phyloP scores from a whole-genome alignment of 768 basidiomycete genomes.

The Agaricus blazei region DNA sequence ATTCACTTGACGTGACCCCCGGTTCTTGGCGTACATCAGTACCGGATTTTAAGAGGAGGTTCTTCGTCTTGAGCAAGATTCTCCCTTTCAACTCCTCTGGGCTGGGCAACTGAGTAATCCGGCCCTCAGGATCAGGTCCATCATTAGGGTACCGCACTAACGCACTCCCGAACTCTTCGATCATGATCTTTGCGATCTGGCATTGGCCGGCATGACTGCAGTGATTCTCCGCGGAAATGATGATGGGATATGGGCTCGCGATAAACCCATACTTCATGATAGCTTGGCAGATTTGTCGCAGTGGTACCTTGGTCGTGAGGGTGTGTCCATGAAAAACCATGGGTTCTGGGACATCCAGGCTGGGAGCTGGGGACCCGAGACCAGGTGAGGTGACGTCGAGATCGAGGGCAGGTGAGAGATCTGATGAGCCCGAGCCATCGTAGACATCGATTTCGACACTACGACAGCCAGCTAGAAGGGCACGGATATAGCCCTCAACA shows the following conservation, averaged over 20 bases:
- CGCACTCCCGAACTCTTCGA: slow-evolving; percentile 39
- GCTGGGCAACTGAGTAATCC: slow-evolving; percentile 67
- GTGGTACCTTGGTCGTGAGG: slow-evolving; percentile 78
- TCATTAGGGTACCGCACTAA: slow-evolving; percentile 35
- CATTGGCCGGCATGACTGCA: slow-evolving; percentile 61
- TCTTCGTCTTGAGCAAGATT: slow-evolving; percentile 88
- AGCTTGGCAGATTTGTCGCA: slow-evolving; percentile 79
- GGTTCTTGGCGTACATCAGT: slow-evolving; percentile 8
- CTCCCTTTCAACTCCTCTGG: slow-evolving; percentile 80
- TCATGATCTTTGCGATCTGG: slow-evolving; percentile 42
- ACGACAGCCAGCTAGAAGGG: slow-evolving; percentile 81
- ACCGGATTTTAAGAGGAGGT: slow-evolving; percentile 43
- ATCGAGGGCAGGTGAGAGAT: neutral
- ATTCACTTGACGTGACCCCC: slow-evolving; percentile 16
- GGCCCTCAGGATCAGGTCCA: slow-evolving; percentile 23
- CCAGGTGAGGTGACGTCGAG: neutral
- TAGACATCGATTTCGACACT: slow-evolving; percentile 62
- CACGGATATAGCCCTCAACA: slow-evolving; percentile 87
- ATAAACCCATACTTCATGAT: slow-evolving; percentile 93
- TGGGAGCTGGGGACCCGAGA: neutral
- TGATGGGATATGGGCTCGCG: slow-evolving; percentile 90
- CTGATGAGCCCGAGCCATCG: slow-evolving; percentile 43
- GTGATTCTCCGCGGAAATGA: slow-evolving; percentile 97
- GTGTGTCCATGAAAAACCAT: slow-evolving; percentile 93
- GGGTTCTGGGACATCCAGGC: slow-evolving; percentile 42